Evolutionary conservation across 257 asterid species (phyloP).

Genomic region (Fraxinus anomala): DNA sequence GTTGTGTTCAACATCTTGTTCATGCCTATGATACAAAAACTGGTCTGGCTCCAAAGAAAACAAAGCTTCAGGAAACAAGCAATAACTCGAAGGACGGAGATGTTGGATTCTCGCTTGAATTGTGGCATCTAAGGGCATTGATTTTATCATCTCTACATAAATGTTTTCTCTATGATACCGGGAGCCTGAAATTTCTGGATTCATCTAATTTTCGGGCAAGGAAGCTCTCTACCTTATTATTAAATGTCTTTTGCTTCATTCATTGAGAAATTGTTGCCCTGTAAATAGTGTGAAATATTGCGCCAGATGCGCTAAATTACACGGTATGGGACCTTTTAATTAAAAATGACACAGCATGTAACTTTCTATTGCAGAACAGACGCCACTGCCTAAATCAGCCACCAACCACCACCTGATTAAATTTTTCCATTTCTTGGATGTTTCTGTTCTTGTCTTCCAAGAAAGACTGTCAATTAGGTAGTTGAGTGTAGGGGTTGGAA

Average conservation of each 20-base stretch:
- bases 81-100: slow-evolving; percentile 39
- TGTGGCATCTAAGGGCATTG: slow-evolving; percentile 81
- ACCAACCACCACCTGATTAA: neutral
- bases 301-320: too few relatives aligned
- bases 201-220: slow-evolving; percentile 76
- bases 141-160: slow-evolving; percentile 69
- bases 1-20: slow-evolving; percentile 65
- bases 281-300: neutral
- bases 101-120: slow-evolving; percentile 41
- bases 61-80: slow-evolving; percentile 46
- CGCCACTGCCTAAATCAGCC: too few relatives aligned
- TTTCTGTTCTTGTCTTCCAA: neutral
- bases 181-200: slow-evolving; percentile 67
- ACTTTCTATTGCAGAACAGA: too few relatives aligned
- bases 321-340: too few relatives aligned
- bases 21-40: slow-evolving; percentile 38
- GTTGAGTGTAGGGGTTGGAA: too few relatives aligned
- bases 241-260: slow-evolving; percentile 1
- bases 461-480: too few relatives aligned
- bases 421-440: neutral
- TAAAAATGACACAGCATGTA: too few relatives aligned
- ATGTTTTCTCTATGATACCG: slow-evolving; percentile 80
- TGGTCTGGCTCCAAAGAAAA: slow-evolving; percentile 53
- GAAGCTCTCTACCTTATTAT: slow-evolving; percentile 14
- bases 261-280: neutral